These are phyloP conservation scores for Immersiporthe knoxdaviesiana DNA, from an alignment of 2,329 filamentous ascomycete genomes.

Conservation along the genomic window DNA sequence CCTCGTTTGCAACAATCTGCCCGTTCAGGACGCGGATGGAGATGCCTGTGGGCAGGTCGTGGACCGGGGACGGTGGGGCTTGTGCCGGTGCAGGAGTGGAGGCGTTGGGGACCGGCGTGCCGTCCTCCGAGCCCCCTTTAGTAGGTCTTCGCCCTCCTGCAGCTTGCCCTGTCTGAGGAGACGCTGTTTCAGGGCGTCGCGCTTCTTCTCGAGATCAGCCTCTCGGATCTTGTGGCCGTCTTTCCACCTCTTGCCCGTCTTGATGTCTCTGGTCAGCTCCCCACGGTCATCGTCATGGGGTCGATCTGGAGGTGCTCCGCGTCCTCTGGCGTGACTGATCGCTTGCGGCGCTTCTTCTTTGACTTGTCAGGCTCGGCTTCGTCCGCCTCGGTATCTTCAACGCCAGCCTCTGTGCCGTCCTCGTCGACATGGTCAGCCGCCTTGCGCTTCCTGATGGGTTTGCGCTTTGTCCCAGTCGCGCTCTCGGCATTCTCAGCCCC, in stretches of 20 bases:
- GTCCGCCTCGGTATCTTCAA: conserved; percentile 11
- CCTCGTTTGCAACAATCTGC: conserved; percentile 71
- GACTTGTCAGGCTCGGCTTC: conserved; percentile 31
- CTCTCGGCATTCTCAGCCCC: conserved; percentile 30
- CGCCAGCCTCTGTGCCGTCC: conserved; percentile 26
- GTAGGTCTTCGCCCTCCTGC: conserved; percentile 20
- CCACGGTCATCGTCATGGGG: conserved; percentile 69
- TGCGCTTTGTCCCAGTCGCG: conserved; percentile 30
- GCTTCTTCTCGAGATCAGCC: conserved; percentile 71
- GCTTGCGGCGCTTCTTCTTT: conserved; percentile 40
- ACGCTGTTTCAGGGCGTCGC: conserved; percentile 39
- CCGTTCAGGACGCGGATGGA: conserved; percentile 69
- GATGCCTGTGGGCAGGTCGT: conserved; percentile 21
- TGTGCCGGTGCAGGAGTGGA: conserved; percentile 30
- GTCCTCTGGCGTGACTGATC: conserved; percentile 64
- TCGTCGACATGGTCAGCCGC: conserved; percentile 5
- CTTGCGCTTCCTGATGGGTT: conserved; percentile 28
- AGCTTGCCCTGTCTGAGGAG: conserved; percentile 27
- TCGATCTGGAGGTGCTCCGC: conserved; percentile 67
- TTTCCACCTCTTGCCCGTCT: conserved; percentile 61
- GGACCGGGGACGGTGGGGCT: conserved; percentile 30
- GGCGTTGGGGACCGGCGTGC: conserved; percentile 27
- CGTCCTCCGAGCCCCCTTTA: conserved; percentile 29
- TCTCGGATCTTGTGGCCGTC: conserved; percentile 68
- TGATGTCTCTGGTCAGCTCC: conserved; percentile 70